phyloP scores from a whole-genome alignment of 2,329 filamentous ascomycete species.

The Botryotinia convoluta region DNA sequence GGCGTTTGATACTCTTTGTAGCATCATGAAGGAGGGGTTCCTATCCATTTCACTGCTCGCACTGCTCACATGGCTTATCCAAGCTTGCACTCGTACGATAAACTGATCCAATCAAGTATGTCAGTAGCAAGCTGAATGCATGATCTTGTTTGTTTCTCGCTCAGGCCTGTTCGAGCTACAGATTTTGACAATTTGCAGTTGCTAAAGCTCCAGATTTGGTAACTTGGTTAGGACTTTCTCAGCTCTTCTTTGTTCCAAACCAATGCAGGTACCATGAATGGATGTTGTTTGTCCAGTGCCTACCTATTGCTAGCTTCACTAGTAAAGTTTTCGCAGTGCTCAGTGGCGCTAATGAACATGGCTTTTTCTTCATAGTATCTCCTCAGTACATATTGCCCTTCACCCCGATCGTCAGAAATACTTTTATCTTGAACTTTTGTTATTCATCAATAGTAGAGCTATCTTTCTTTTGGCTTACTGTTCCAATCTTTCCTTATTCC shows the following conservation, averaged over 20 bases:
- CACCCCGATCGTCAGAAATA: neutral
- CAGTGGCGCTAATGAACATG: neutral
- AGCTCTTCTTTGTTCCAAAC: conserved; percentile 3
- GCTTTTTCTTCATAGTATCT: neutral
- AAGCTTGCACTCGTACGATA: neutral
- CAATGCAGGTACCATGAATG: neutral
- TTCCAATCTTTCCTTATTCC: neutral
- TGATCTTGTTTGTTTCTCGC: neutral
- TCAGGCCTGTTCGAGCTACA: neutral
- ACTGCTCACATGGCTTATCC: neutral
- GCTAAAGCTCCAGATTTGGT: conserved; percentile 8
- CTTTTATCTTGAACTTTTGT: neutral
- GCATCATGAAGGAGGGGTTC: neutral
- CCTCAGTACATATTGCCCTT: conserved; percentile 9
- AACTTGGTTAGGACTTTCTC: neutral
- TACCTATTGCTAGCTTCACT: neutral
- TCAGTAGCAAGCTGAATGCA: neutral
- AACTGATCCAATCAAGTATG: neutral
- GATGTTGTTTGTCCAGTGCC: neutral
- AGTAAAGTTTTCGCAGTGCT: neutral
- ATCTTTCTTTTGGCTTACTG: conserved; percentile 1
- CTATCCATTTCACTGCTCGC: neutral
- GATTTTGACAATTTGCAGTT: neutral
- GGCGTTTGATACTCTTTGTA: conserved; percentile 4
- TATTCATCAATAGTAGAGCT: neutral